Base-by-base conservation (phyloP, 2,329 filamentous ascomycete genomes). In the Bipolaris sorokiniana region DNA sequence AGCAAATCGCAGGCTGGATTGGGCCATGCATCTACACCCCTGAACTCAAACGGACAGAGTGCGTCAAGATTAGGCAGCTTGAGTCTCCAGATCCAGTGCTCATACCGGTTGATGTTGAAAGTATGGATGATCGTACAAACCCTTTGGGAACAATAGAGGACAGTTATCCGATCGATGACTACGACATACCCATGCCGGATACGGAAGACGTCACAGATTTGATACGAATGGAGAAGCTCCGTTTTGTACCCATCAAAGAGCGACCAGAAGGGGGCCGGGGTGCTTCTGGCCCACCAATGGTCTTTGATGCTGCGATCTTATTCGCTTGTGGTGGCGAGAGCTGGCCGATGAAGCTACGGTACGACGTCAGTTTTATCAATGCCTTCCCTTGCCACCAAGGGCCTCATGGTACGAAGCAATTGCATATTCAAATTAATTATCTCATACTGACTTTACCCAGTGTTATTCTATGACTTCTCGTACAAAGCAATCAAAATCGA, bases 401-500 rank as follows among this genome's bases (percentile, higher is more conserved):
- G 26, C 77, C 77, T 22, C 77, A 79, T 61, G 72, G 76, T 78
- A 71, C 51, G 67, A 41, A 22, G 1, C 7, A 5, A 6, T 1
- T 2, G 13, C 20, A 26, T 16, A 2, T 4, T 1, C 1, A 13
- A n/a, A 10, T 23, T 2, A 10, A 11, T 11, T 2, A 23, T 3
- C 31, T 10, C 13, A 42, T 26, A 48, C 66, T 74, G 36, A 70
- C 49, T 18, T 3, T 5, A 11, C 2, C 1, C 18, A 72, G 86
- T 88, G 6, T 81, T 92, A 5, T 92, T 90, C 75, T 89, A 88
- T 71, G 89, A 91, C 71, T 92, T 91, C 69, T 77, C 81, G 4
- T 87, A 86, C 70, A 81, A 81, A 48, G 75, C 80, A 1, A 82
- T 89, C 37, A 81, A 82, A 51, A 87, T 84, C 1, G 88, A 91